Conservation (phyloP, 164 flowering plant species). For the Magnolia kwangsiensis region DNA sequence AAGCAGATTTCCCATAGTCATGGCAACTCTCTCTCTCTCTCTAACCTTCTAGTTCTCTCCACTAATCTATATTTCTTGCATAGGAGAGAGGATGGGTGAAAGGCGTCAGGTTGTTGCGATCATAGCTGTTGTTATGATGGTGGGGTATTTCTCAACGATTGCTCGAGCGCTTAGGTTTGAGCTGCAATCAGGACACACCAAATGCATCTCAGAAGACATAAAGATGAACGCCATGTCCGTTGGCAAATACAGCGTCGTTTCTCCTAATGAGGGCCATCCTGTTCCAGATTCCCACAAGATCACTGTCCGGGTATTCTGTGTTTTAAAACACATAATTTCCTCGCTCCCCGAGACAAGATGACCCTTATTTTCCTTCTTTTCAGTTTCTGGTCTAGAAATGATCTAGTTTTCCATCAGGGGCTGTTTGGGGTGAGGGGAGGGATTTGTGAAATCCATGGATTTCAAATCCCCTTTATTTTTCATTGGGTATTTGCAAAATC, state of each 20-base stretch:
- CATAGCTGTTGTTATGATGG: neutral
- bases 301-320: constrained; percentile 26
- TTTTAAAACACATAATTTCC: neutral
- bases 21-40: too few species aligned
- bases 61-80: too few species aligned
- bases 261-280: constrained; percentile 43
- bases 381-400: neutral
- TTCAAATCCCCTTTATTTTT: too few species aligned
- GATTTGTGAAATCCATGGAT: too few species aligned
- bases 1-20: too few species aligned
- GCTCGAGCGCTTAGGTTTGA: constrained; percentile 49
- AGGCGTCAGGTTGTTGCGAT: neutral
- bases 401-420: neutral
- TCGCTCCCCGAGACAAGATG: neutral
- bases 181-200: constrained; percentile 50
- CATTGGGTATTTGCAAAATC: too few species aligned
- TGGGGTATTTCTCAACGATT: neutral
- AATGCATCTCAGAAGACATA: constrained; percentile 78
- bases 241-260: constrained; percentile 54
- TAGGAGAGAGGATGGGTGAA: neutral
- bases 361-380: neutral
- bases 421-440: too few species aligned
- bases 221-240: constrained; percentile 58
- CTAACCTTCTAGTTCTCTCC: too few species aligned
- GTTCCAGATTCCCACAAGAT: constrained; percentile 50